Base-by-base conservation (phyloP, 2,329 filamentous ascomycete genomes). In the Epicoccum sorghinum region DNA sequence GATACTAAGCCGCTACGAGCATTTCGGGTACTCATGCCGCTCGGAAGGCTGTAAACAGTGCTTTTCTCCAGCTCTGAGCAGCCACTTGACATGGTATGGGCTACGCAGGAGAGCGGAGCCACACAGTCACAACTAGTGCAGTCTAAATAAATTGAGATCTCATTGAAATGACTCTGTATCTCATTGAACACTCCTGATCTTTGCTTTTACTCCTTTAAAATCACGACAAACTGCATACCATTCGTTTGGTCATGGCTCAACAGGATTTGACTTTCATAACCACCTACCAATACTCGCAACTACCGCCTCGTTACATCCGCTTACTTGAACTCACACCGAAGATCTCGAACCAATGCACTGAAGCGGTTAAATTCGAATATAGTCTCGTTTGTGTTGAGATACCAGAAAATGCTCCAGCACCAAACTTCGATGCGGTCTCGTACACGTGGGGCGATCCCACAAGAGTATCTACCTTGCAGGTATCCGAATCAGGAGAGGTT, bases 401-500 rank as follows among this genome's bases (percentile, higher is more conserved):
- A 7, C 47, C 44, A 4, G 12, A 18, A n/a, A 27, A 49, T 1
- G 42, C 47, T 18, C 39, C 13, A 39, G 24, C 32, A 10, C 45
- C 47, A 3, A 32, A 44, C 10, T 61, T 65, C 36, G 58, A 65
- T 22, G 61, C 62, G 4, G 27, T 64, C 6, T 65, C 62, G 7
- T 67, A 63, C 38, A 64, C 59, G 4, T 67, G 61, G 62, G 61
- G 64, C 5, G 23, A 51, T 10, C 42, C 49, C 4, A 30, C 25
- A 8, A 58, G 53, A 7, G 41, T 64, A 2, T 52, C 44, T 14
- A 36, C 10, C 18, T 44, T 65, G 7, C 43, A 22, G 1, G 10
- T 65, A 12, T 27, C 47, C 22, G 42, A 36, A 7, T 39, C 23
- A 9, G 2, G 22, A 14, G 57, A 51, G 43, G 22, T 53, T 41